Percentiles rank a stretch among this genome's conserved stretches.
These are phyloP conservation scores for Pleurotus eryngii DNA, from an alignment of 768 basidiomycete genomes.

Conservation along the genomic window DNA sequence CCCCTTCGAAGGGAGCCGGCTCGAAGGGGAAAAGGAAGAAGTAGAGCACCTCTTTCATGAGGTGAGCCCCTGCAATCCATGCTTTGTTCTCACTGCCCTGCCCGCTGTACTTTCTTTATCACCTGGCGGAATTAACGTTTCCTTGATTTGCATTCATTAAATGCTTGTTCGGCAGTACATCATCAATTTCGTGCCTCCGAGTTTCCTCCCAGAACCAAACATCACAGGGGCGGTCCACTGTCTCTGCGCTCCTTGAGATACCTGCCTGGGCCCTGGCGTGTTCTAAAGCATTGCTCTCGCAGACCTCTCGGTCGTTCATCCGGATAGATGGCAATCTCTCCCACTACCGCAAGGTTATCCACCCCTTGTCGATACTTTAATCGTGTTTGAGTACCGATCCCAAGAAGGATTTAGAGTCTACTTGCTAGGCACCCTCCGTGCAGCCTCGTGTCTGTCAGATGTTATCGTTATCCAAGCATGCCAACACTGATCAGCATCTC, in stretches of 20 bases:
- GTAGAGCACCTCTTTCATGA: conserved; percentile 25
- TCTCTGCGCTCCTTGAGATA: neutral
- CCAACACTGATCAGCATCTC: neutral
- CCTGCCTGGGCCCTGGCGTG: neutral
- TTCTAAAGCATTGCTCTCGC: neutral
- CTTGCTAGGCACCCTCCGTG: conserved; percentile 4
- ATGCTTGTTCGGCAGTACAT: neutral
- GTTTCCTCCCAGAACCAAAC: neutral
- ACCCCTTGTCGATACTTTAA: neutral
- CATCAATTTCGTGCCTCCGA: neutral
- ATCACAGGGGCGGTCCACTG: neutral
- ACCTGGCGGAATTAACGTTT: conserved; percentile 16
- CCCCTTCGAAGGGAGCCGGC: conserved; percentile 37
- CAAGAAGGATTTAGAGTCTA: neutral
- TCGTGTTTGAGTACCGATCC: neutral
- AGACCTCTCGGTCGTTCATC: neutral
- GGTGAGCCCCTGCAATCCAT: conserved; percentile 4
- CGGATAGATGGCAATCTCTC: neutral
- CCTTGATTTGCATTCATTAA: conserved; percentile 12
- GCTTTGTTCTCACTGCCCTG: neutral
- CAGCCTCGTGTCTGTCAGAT: conserved; percentile 7
- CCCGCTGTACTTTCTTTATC: conserved; percentile 10
- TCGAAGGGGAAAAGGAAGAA: conserved; percentile 69
- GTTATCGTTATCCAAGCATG: conserved; percentile 1
- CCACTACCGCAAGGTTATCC: neutral